Conservation (phyloP, 176 grass and related monocot species). For the Triticum monococcum region DNA sequence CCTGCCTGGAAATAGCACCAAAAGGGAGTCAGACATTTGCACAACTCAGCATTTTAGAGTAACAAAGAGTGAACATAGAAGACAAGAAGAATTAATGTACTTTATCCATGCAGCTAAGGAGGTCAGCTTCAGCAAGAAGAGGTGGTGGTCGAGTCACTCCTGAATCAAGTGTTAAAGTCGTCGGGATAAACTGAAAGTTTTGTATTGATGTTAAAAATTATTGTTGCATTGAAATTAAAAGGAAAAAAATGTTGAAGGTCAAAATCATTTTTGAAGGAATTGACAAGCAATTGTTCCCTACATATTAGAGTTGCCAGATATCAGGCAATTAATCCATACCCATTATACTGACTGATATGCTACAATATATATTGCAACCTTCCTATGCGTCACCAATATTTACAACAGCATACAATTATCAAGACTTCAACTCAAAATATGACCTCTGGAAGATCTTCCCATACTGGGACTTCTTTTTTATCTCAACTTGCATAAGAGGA, state of each 20-base stretch:
- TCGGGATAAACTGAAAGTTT: conserved; percentile 84
- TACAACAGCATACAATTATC: neutral
- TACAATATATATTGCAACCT: conserved; percentile 2
- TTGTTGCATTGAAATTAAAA: conserved; percentile 7
- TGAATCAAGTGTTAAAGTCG: conserved; percentile 89
- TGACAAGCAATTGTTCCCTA: neutral
- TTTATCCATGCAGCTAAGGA: conserved; percentile 97
- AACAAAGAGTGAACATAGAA: conserved; percentile 27
- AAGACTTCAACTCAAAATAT: conserved; percentile 15
- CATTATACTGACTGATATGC: neutral
- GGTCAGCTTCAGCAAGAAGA: conserved; percentile 97
- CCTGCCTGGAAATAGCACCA: conserved; percentile 72
- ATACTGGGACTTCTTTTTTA: neutral
- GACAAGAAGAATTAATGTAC: conserved; percentile 39
- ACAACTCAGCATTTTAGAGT: neutral
- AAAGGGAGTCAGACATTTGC: conserved; percentile 19
- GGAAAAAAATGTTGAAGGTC: neutral
- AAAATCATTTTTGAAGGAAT: conserved; percentile 6
- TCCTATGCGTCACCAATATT: conserved; percentile 6
- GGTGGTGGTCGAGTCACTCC: conserved; percentile 86
- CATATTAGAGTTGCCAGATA: neutral
- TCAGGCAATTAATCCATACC: neutral
- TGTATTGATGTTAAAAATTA: conserved; percentile 10
- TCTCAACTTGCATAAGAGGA: neutral
- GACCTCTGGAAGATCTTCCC: neutral